Evolutionary conservation across 352 stramenopile genomes (phyloP).

Genomic region (Phytophthora sp.): DNA sequence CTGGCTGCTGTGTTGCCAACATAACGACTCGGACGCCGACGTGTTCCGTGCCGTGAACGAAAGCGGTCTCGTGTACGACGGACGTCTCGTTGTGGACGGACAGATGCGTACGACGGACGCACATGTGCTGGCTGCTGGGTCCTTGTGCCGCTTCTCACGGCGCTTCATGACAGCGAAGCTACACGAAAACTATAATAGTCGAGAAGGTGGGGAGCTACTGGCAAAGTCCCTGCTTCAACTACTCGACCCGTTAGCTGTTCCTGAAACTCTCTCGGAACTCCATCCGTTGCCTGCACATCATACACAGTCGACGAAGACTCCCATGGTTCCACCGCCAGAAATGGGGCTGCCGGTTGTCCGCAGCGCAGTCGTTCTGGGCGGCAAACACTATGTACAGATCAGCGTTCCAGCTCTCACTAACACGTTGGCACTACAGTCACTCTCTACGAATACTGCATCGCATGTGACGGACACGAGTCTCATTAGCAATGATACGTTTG

Average conservation of each 20-base stretch:
- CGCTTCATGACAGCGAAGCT: conserved; percentile 79
- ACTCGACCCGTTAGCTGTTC: conserved; percentile 59
- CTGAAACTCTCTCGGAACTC: conserved; percentile 2
- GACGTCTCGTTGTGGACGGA: conserved; percentile 89
- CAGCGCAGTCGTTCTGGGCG: conserved; percentile 47
- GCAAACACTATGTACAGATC: conserved; percentile 76
- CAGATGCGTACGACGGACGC: conserved; percentile 87
- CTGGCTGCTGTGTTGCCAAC: conserved; percentile 85
- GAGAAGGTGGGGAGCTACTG: conserved; percentile 79
- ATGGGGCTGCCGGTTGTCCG: conserved; percentile 76
- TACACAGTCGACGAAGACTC: conserved; percentile 19
- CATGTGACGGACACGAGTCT: conserved; percentile 22
- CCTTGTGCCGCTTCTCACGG: conserved; percentile 80
- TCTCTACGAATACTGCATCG: conserved; percentile 53
- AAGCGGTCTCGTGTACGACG: conserved; percentile 92
- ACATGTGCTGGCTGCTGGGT: conserved; percentile 71
- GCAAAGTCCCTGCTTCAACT: conserved; percentile 66
- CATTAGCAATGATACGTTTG: conserved; percentile 20
- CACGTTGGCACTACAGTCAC: conserved; percentile 62
- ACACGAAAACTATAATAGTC: conserved; percentile 78
- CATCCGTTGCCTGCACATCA: conserved; percentile 22
- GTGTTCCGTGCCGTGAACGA: conserved; percentile 92
- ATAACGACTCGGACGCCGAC: conserved; percentile 87
- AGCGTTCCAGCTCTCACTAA: conserved; percentile 74
- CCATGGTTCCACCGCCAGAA: conserved; percentile 61